Evolutionary conservation across 139 green algal species (phyloP), one percentile per base, ranked within the genome.

Genomic region (Parachlorella kessleri): DNA sequence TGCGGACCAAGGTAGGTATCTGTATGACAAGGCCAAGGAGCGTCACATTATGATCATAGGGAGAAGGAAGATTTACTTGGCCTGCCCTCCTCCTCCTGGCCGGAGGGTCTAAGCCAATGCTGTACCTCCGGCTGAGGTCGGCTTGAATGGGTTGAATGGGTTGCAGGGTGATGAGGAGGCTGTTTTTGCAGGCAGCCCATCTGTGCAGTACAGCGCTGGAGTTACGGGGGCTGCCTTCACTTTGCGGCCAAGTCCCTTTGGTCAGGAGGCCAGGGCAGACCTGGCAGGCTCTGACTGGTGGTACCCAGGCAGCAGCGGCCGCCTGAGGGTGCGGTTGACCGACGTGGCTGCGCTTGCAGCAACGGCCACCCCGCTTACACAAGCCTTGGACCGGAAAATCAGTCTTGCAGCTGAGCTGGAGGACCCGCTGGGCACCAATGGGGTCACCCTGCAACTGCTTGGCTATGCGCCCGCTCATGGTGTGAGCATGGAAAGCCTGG

Each of bases 371-470:
- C 28, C 8, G 4, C 9, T 32, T 14, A 32, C 30, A 71, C 28
- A 21, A 71, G 33, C 0, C 9, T 32, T 32, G 32, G 14, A 48
- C 33, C 72, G 55, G 32, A 23, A 40, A 1, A 30, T 32, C 74
- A 72, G 64, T 41, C 21, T 79, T 23, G 21, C n/a, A 3, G 63
- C 32, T 36, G 74, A 79, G 64, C 36, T 72, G 40, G 40, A 63
- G 1, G 39, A 65, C 59, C 9, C 6, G 40, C 40, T 79, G 1
- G 39, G 4, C 32, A 72, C 4, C 23, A n/a, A 24, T 6, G 74
- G 26, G 30, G 64, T 65, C 39, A 79, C 14, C 39, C 40, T 79
- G 40, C 74, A 79, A 63, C 24, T 79, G 8, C 66, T 79, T 40
- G 74, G 21, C 5, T 73, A 66, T 54, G 74, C 77, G 38, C n/a